Percentiles rank a stretch among this genome's conserved stretches.
Evolutionary conservation across 2,329 filamentous ascomycete genomes (phyloP).

Genomic region (Tolypocladium amazonense): DNA sequence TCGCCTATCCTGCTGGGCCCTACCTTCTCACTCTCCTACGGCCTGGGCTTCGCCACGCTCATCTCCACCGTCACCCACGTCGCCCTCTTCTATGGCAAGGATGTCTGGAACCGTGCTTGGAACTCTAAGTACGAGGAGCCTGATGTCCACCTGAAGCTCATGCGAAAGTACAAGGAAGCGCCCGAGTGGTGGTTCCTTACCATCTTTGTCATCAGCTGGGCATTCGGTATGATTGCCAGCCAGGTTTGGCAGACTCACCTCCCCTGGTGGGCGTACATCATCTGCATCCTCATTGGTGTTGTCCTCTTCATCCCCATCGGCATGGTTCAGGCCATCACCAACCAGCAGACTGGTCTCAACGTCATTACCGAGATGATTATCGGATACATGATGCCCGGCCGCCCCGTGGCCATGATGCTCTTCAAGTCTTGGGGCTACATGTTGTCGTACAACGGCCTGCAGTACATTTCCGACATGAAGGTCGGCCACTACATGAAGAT

Average conservation of each 20-base stretch:
- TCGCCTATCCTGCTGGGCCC: conserved; percentile 44
- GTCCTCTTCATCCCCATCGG: conserved; percentile 31
- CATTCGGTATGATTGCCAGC: conserved; percentile 28
- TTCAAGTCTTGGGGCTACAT: conserved; percentile 39
- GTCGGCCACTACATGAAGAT: conserved; percentile 44
- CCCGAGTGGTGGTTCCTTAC: conserved; percentile 47
- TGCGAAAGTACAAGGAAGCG: conserved; percentile 43
- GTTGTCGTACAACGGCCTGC: conserved; percentile 33
- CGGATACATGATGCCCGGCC: conserved; percentile 36
- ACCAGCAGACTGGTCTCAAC: conserved; percentile 35
- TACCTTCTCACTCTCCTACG: conserved; percentile 44
- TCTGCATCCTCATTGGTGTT: conserved; percentile 28
- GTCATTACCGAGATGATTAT: conserved; percentile 37
- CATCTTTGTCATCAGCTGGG: conserved; percentile 38
- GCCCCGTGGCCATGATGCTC: conserved; percentile 38
- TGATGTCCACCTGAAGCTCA: conserved; percentile 43
- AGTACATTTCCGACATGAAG: conserved; percentile 38
- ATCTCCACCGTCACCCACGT: conserved; percentile 41
- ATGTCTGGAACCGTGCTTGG: conserved; percentile 27
- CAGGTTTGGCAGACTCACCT: conserved; percentile 28
- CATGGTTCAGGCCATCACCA: conserved; percentile 37
- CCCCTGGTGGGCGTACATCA: conserved; percentile 31
- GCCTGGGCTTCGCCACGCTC: conserved; percentile 45
- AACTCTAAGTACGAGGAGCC: conserved; percentile 27
- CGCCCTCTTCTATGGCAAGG: conserved; percentile 38